Evolutionary conservation across 164 flowering plant genomes (phyloP).

Genomic region (Piper longum): DNA sequence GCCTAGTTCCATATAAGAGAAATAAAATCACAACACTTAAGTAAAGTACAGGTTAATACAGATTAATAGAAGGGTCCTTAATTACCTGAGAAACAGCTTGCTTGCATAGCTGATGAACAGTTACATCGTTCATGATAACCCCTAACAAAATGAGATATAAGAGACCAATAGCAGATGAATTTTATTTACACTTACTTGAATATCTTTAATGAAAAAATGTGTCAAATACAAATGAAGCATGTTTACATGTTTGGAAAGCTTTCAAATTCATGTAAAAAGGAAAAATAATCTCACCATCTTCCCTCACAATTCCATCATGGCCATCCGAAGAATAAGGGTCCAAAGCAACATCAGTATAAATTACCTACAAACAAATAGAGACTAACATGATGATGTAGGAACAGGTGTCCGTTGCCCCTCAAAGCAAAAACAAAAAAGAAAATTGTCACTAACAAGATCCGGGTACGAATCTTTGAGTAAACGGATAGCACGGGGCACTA

Average conservation of each 20-base stretch:
- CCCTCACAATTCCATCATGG: constrained; percentile 95
- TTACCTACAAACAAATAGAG: constrained; percentile 38
- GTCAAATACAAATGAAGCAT: background rate
- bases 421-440: background rate
- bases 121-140: constrained; percentile 95
- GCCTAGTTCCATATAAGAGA: constrained; percentile 32
- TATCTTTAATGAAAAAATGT: background rate
- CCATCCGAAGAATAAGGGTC: constrained; percentile 97
- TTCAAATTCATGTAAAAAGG: background rate
- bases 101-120: constrained; percentile 85
- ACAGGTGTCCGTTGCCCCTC: background rate
- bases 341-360: constrained; percentile 94
- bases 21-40: background rate
- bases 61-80: background rate
- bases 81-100: constrained; percentile 94
- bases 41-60: background rate
- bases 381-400: constrained; percentile 1
- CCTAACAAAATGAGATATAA: constrained; percentile 30
- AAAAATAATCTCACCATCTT: constrained; percentile 60
- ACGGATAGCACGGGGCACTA: constrained; percentile 74
- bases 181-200: background rate
- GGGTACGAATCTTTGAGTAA: constrained; percentile 84
- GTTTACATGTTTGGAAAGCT: background rate
- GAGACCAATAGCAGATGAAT: background rate
- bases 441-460: constrained; percentile 61